A percentile compares a stretch with the other conserved stretches of the same genome.
These are phyloP conservation scores for Alternaria arbusti DNA, from an alignment of 2,329 filamentous ascomycete species.

Conservation along the genomic window DNA sequence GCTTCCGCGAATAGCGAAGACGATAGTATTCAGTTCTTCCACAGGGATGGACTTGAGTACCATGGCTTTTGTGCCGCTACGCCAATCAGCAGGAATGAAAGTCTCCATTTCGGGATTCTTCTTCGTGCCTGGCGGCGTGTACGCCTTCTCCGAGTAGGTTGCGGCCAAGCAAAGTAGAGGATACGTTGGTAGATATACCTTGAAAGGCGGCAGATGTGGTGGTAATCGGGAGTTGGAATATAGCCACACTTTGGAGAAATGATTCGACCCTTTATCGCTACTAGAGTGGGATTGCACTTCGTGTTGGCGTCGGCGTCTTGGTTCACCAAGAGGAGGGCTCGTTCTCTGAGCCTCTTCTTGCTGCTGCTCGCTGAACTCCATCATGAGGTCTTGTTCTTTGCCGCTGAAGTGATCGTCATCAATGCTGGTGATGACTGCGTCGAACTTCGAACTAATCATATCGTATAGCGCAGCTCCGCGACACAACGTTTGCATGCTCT, in stretches of 20 bases:
- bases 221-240: slow-evolving; percentile 81
- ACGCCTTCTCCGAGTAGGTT: slow-evolving; percentile 77
- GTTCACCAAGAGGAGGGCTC: slow-evolving; percentile 20
- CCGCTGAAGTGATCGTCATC: slow-evolving; percentile 66
- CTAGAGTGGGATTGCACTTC: slow-evolving; percentile 21
- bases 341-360: slow-evolving; percentile 19
- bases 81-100: slow-evolving; percentile 74
- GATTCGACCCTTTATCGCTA: slow-evolving; percentile 36
- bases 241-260: slow-evolving; percentile 76
- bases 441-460: slow-evolving; percentile 67
- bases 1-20: slow-evolving; percentile 83
- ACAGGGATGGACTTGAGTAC: slow-evolving; percentile 81
- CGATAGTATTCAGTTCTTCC: slow-evolving; percentile 78
- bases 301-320: slow-evolving; percentile 19
- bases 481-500: slow-evolving; percentile 47
- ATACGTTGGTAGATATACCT: slow-evolving; percentile 76
- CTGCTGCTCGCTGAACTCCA: slow-evolving; percentile 24
- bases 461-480: slow-evolving; percentile 60
- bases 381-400: slow-evolving; percentile 59
- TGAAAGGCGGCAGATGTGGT: slow-evolving; percentile 69
- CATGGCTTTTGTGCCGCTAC: slow-evolving; percentile 81
- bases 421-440: slow-evolving; percentile 73
- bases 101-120: slow-evolving; percentile 68
- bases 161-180: slow-evolving; percentile 80
- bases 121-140: slow-evolving; percentile 62